Evolutionary conservation across 2,329 filamentous ascomycete species (phyloP), one percentile per base, ranked within the genome.

Genomic region (Dothistroma septosporum): DNA sequence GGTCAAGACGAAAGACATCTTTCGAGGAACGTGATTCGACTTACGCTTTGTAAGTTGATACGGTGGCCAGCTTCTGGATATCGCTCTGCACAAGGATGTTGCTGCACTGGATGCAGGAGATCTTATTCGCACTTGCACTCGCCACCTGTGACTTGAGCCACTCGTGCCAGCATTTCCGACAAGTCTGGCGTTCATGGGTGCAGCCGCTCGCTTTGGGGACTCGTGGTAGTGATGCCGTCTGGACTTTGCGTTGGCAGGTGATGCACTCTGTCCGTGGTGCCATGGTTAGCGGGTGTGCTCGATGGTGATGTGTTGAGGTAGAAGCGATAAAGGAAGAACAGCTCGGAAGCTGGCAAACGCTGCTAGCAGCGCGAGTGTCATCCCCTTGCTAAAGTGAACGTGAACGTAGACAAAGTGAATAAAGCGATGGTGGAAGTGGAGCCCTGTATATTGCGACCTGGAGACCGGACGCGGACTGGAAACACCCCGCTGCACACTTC

Each of bases 101-200:
- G 11, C 7, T 21, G 58, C 68, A 70, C 44, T 67, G 63, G 24
- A 61, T 57, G 44, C 68, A 69, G 4, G n/a, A 21, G 22, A 69
- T 62, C 56, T 16, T 47, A 32, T 16, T 1, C 4, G 33, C 53
- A n/a, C 8, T 21, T 3, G 24, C 53, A 10, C 24, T 10, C 4
- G 32, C 48, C 11, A 21, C 57, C 49, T 66, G 66, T 1, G 24
- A 19, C 32, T 59, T n/a, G 9, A 69, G 52, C 55, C 67, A 66
- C 14, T 60, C 22, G 2, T 63, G 12, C 64, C 64, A 69, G 60
- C 66, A 68, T 9, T 48, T 24, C 6, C 55, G 31, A 46, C 66
- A 68, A 2, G 58, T 64, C 22, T 64, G 46, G 22, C 54, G 57
- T 6, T 21, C 22, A 44, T 67, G 66, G 4, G 16, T 35, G 47